Evolutionary conservation across 768 basidiomycete genomes (phyloP).

Genomic region (Lactifluus hygrophoroides): DNA sequence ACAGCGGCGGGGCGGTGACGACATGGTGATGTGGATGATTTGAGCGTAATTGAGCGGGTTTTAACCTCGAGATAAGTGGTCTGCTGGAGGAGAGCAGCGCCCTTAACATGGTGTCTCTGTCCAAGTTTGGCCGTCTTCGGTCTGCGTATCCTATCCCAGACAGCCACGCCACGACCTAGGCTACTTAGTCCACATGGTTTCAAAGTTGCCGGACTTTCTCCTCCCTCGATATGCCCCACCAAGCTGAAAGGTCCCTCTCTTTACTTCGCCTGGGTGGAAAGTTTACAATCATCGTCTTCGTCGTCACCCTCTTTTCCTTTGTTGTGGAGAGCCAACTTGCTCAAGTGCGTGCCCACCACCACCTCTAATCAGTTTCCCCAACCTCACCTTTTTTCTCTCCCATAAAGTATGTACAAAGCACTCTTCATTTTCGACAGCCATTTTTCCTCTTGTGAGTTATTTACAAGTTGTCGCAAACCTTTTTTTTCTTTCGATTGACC

Average conservation of each 20-base stretch:
- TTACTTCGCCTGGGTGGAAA: conserved; percentile 31
- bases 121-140: background rate
- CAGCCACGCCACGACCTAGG: no score
- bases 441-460: conserved; percentile 75
- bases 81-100: conserved; percentile 54
- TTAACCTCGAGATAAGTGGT: conserved; percentile 48
- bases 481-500: background rate
- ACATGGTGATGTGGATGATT: conserved; percentile 27
- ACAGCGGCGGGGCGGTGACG: conserved; percentile 21
- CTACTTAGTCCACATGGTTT: conserved; percentile 10
- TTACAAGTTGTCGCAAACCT: no score
- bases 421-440: conserved; percentile 72
- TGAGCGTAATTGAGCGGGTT: conserved; percentile 25
- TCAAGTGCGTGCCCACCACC: conserved; percentile 43
- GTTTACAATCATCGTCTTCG: conserved; percentile 47
- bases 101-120: conserved; percentile 43
- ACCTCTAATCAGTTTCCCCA: background rate
- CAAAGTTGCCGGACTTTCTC: background rate
- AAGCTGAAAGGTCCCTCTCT: background rate
- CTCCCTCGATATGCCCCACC: background rate
- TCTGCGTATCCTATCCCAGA: no score
- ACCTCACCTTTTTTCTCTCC: background rate
- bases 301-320: conserved; percentile 56
- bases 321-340: conserved; percentile 69
- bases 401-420: conserved; percentile 70